These are phyloP conservation scores for Colletotrichum costaricense DNA, from an alignment of 2,329 filamentous ascomycete genomes.

Conservation along the genomic window DNA sequence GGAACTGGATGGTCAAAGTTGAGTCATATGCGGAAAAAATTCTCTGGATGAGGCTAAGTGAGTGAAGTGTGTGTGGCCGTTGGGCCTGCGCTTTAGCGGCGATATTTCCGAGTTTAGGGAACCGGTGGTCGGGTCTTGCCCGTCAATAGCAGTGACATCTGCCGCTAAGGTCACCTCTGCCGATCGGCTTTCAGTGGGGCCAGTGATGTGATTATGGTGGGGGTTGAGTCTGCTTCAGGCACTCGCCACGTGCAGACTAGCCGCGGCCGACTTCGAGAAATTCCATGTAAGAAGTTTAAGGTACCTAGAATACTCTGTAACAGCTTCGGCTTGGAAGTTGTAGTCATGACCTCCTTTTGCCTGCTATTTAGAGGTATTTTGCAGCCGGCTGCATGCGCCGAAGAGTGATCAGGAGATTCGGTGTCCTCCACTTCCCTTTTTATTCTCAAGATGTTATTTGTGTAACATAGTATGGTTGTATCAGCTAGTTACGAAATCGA, in stretches of 20 bases:
- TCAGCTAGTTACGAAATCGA: neutral
- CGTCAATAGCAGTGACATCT: constrained; percentile 2
- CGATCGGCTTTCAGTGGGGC: constrained; percentile 17
- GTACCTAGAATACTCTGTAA: neutral
- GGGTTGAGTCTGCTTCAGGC: neutral
- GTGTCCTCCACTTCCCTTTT: neutral
- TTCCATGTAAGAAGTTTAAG: neutral
- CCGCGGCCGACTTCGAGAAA: too few species aligned
- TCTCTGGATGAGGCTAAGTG: constrained; percentile 25
- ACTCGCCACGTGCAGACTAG: neutral
- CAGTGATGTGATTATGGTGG: constrained; percentile 21
- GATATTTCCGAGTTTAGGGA: constrained; percentile 14
- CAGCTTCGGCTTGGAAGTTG: neutral
- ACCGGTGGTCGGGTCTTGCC: constrained; percentile 12
- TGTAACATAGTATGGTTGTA: neutral
- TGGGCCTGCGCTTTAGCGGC: constrained; percentile 11
- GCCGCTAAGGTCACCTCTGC: constrained; percentile 1
- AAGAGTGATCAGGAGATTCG: neutral
- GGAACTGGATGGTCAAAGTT: constrained; percentile 1
- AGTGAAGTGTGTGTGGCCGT: neutral
- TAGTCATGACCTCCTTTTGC: neutral
- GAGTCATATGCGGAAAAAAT: constrained; percentile 33
- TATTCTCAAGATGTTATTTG: neutral
- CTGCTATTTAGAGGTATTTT: neutral
- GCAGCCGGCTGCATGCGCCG: neutral